Evolutionary conservation across 1,284 basidiomycete species (phyloP).

Genomic region (Mycosarcoma mackinlayi): DNA sequence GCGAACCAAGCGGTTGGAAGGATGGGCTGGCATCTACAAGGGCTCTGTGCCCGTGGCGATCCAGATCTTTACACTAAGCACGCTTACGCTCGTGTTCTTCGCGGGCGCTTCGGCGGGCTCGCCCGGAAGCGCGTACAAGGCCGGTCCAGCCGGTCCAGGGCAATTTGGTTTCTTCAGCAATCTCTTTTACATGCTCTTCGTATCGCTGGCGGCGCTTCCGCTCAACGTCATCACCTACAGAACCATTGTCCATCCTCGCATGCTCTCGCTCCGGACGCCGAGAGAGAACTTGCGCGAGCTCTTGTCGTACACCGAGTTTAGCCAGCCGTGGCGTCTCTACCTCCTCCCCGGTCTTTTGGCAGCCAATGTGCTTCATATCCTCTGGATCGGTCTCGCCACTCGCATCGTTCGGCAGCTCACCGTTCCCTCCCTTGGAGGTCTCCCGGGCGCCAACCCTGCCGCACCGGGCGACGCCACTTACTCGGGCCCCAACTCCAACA

Average conservation of each 20-base stretch:
- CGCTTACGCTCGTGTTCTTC: conserved; percentile 57
- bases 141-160: conserved; percentile 56
- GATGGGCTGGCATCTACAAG: conserved; percentile 65
- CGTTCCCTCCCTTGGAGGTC: conserved; percentile 54
- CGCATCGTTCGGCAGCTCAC: conserved; percentile 55
- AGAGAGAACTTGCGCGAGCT: conserved; percentile 56
- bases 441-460: conserved; percentile 43
- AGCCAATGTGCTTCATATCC: conserved; percentile 53
- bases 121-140: conserved; percentile 54
- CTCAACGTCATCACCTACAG: conserved; percentile 60
- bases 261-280: conserved; percentile 41
- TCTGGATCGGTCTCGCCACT: conserved; percentile 57
- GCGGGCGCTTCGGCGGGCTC: conserved; percentile 27
- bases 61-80: conserved; percentile 43
- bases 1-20: conserved; percentile 61
- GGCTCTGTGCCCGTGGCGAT: conserved; percentile 51
- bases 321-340: conserved; percentile 64
- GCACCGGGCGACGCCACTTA: conserved; percentile 48
- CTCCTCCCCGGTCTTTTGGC: conserved; percentile 58
- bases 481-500: conserved; percentile 53
- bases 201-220: conserved; percentile 53
- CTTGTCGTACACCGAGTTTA: conserved; percentile 55
- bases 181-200: conserved; percentile 56
- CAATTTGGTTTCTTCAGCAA: conserved; percentile 60
- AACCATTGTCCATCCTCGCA: conserved; percentile 62